Percentiles rank a stretch among this genome's conserved stretches.
Conservation (phyloP, 2,329 filamentous ascomycete species). For the Paraphoma sp. region DNA sequence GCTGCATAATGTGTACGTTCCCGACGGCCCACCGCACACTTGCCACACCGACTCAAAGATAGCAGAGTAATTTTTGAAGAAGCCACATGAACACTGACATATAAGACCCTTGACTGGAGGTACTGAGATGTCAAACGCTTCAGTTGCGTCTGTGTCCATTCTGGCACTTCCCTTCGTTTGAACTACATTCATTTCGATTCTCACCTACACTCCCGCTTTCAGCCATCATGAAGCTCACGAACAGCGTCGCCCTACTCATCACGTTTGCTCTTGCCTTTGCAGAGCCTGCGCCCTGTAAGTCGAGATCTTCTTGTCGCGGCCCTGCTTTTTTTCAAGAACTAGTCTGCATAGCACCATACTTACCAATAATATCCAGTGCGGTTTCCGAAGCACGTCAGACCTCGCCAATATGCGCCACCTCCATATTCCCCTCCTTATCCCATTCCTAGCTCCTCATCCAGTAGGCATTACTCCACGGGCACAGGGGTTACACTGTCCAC, state of each 20-base stretch:
- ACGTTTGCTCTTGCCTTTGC: constrained; percentile 16
- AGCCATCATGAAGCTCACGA: constrained; percentile 28
- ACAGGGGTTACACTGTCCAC: constrained; percentile 8
- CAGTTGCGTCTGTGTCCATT: constrained; percentile 12
- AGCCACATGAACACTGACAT: constrained; percentile 6
- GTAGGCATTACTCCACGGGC: constrained; percentile 4
- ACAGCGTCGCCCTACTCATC: constrained; percentile 16
- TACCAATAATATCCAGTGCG: constrained; percentile 11
- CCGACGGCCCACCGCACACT: constrained; percentile 12
- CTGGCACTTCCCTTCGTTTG: constrained; percentile 19
- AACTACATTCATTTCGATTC: constrained; percentile 10
- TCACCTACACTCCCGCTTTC: not conserved
- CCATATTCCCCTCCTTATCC: constrained; percentile 15
- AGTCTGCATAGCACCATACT: not conserved
- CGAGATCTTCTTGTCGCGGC: not conserved
- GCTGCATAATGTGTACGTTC: constrained; percentile 25
- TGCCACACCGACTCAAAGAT: not conserved
- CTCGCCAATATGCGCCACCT: constrained; percentile 28
- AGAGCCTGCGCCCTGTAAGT: constrained; percentile 24
- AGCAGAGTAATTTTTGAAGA: too few relatives aligned
- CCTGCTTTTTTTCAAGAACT: not conserved
- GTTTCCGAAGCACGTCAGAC: constrained; percentile 21
- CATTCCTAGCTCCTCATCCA: constrained; percentile 8
- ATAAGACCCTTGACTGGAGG: constrained; percentile 15
- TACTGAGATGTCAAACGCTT: constrained; percentile 1